Conservation (phyloP, 148 eudicot species). For the Fallopia convolvulus region DNA sequence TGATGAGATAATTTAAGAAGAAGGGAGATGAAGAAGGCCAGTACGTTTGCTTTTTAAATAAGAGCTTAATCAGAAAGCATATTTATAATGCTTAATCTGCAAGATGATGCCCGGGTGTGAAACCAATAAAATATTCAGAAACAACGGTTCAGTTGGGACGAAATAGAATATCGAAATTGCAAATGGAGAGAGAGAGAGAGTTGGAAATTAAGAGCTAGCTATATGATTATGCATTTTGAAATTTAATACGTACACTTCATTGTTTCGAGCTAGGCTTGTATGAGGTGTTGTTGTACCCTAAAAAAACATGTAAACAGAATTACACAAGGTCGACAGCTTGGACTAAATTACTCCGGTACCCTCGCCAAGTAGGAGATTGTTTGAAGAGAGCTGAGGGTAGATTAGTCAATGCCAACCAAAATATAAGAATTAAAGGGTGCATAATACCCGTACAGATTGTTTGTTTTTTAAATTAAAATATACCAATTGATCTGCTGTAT, state of each 20-base stretch:
- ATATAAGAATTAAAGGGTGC: too few relatives aligned
- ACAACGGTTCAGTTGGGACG: background rate
- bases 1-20: background rate
- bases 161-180: too few relatives aligned
- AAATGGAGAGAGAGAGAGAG: too few relatives aligned
- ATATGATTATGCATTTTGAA: too few relatives aligned
- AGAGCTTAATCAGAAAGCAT: slow-evolving; percentile 1
- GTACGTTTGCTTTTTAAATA: background rate
- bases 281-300: too few relatives aligned
- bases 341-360: background rate
- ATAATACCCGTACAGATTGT: background rate
- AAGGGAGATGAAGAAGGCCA: background rate
- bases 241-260: background rate
- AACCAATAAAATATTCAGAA: background rate
- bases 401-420: background rate
- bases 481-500: background rate
- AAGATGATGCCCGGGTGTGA: background rate
- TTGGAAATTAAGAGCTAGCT: too few relatives aligned
- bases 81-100: slow-evolving; percentile 7
- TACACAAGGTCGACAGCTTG: background rate
- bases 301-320: background rate
- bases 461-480: background rate
- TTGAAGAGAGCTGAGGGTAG: background rate
- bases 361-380: background rate
- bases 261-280: background rate